Percentiles rank a stretch among this genome's conserved stretches.
phyloP scores from a whole-genome alignment of 192 early-diverging fungal genomes.

The Coemansia reversa region DNA sequence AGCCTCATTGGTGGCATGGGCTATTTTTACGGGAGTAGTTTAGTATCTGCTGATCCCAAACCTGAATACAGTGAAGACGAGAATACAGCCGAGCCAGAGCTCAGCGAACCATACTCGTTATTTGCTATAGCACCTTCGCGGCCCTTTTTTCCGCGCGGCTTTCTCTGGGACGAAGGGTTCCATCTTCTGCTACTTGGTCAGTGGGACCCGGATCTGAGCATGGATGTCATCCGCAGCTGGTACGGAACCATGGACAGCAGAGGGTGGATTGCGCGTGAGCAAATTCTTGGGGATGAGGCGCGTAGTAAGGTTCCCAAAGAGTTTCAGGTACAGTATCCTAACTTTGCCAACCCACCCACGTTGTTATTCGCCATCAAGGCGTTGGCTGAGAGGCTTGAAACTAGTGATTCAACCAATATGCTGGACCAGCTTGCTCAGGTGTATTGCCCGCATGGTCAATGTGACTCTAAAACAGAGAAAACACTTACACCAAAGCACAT shows the following conservation, averaged over 20 bases:
- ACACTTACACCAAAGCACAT: conserved; percentile 54
- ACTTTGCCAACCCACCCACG: conserved; percentile 93
- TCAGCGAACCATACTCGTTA: conserved; percentile 65
- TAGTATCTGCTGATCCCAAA: conserved; percentile 54
- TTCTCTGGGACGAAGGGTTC: conserved; percentile 96
- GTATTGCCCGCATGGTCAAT: neutral
- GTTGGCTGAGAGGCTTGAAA: conserved; percentile 26
- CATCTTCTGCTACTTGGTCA: conserved; percentile 78
- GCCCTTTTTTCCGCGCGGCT: conserved; percentile 96
- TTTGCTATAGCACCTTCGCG: conserved; percentile 84
- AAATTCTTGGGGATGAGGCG: conserved; percentile 91
- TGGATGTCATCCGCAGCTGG: conserved; percentile 84
- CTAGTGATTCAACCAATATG: neutral
- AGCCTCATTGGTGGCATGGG: conserved; percentile 91
- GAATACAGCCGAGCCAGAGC: conserved; percentile 58
- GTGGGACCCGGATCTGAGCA: conserved; percentile 86
- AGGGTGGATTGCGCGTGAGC: conserved; percentile 94
- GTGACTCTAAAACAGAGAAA: neutral
- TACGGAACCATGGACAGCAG: conserved; percentile 67
- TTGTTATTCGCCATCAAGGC: conserved; percentile 68
- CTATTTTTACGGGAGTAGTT: conserved; percentile 50
- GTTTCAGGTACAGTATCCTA: conserved; percentile 90
- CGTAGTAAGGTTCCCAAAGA: conserved; percentile 84
- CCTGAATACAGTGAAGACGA: conserved; percentile 59
- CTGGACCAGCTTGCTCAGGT: neutral